phyloP scores from a whole-genome alignment of 176 grass and related monocot species.

The Raddia distichophylla region DNA sequence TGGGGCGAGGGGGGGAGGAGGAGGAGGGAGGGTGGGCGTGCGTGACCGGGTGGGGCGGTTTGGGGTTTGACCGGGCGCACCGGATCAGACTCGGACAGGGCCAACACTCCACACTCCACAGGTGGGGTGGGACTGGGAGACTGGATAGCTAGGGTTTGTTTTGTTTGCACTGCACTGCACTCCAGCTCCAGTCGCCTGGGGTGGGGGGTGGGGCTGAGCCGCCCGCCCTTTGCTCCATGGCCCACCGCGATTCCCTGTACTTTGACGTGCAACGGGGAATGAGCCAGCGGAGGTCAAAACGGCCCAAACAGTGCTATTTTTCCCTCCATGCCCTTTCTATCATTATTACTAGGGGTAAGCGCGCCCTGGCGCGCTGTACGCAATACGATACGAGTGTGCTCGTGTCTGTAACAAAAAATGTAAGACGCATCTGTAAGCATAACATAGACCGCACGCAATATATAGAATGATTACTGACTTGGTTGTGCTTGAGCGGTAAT shows the following conservation, averaged over 20 bases:
- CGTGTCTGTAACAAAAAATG: too few species aligned
- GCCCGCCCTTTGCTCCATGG: conserved; percentile 28
- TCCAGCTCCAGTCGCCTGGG: background rate
- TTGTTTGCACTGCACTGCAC: conserved; percentile 41
- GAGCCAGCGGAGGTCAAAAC: background rate
- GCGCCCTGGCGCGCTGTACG: too few species aligned
- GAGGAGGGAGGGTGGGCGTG: background rate
- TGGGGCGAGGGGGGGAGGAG: background rate
- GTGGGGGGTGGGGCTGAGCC: background rate
- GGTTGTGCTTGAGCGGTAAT: too few species aligned
- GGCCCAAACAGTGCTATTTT: too few species aligned
- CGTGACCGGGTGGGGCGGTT: conserved; percentile 36
- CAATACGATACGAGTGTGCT: too few species aligned
- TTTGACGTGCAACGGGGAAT: conserved; percentile 29
- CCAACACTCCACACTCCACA: too few species aligned
- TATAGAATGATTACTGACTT: too few species aligned
- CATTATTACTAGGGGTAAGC: too few species aligned
- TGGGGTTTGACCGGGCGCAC: conserved; percentile 46
- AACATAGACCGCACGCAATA: too few species aligned
- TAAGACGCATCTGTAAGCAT: too few species aligned
- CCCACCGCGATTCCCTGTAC: conserved; percentile 60
- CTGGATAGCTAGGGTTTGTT: conserved; percentile 69
- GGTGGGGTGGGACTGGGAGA: too few species aligned
- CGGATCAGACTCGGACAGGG: conserved; percentile 43
- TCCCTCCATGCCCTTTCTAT: too few species aligned